Evolutionary conservation across 495 filamentous ascomycete species (phyloP), one percentile per base, ranked within the genome.

Genomic region (Penicillium macrosclerotiorum): DNA sequence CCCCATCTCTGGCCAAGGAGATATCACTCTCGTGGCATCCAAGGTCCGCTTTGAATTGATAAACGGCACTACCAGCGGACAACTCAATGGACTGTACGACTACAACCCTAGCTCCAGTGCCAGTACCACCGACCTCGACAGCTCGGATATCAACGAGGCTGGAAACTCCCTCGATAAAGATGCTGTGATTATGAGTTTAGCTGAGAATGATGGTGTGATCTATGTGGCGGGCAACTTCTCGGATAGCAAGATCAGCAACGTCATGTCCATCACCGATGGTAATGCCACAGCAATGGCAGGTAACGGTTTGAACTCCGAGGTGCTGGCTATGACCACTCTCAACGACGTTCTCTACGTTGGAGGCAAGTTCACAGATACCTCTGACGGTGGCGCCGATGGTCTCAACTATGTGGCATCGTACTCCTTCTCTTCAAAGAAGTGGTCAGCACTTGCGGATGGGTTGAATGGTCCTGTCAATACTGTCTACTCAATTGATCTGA

Each of bases 161-260:
- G 89, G 89, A 18, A 74, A 77, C 14, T 74, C 74, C 34, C 78
- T 99, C 31, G 66, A 74, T 11, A 57, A 75, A 1, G 73, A 77
- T 37, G 89, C 90, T 14, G 75, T 71, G 1, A 76, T 99, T 45
- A 76, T 74, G 32, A 72, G 78, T 12, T 66, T 99, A 14, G 72
- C 71, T 4, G 72, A 77, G 14, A 63, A 79, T 27, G 77, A 76
- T 26, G 74, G 79, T 32, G 68, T 73, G 3, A 80, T 85, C 8
- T 99, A 83, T 57, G 81, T 89, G 36, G 93, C 78, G 9, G 93
- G 93, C 8, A 93, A 93, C 49, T 96, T 97, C 56, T 85, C 85
- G 3, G 77, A 81, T 13, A 60, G 68, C 33, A 70, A 68, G 37
- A 77, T 80, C 45, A 71, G 73, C 42, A 90, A 95, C 60, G 84